Conservation (phyloP, 179 eudicot species). For the Corrigiola litoralis region DNA sequence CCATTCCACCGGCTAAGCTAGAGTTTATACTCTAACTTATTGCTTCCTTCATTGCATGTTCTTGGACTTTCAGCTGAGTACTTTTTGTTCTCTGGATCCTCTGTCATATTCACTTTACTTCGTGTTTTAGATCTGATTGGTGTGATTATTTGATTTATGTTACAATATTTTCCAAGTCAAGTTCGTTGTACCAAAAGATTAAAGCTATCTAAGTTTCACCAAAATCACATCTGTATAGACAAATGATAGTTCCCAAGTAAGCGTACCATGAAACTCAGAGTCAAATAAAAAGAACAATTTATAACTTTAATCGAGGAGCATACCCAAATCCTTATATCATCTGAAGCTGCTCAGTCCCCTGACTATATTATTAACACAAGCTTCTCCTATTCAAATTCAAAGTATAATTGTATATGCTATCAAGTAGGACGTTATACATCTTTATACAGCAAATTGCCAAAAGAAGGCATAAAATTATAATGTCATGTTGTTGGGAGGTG, state of each 20-base stretch:
- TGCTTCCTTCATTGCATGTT: too few relatives aligned
- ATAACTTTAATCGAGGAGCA: background rate
- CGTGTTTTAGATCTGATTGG: too few relatives aligned
- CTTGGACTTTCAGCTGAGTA: too few relatives aligned
- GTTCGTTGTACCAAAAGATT: too few relatives aligned
- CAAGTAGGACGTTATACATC: background rate
- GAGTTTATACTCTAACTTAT: too few relatives aligned
- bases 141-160: too few relatives aligned
- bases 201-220: background rate
- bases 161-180: too few relatives aligned
- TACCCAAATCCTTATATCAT: slow-evolving; percentile 4
- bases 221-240: background rate
- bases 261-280: background rate
- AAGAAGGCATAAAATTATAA: background rate
- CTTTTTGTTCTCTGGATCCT: too few relatives aligned
- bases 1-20: too few relatives aligned
- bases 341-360: background rate
- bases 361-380: slow-evolving; percentile 4
- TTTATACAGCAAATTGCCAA: slow-evolving; percentile 5
- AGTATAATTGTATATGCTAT: background rate
- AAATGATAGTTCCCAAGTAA: background rate
- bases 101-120: too few relatives aligned
- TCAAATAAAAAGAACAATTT: background rate
- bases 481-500: slow-evolving; percentile 13
- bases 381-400: slow-evolving; percentile 22